Evolutionary conservation across 805 yeast species (phyloP).

Genomic region (Teunomyces barrocoloradensis): DNA sequence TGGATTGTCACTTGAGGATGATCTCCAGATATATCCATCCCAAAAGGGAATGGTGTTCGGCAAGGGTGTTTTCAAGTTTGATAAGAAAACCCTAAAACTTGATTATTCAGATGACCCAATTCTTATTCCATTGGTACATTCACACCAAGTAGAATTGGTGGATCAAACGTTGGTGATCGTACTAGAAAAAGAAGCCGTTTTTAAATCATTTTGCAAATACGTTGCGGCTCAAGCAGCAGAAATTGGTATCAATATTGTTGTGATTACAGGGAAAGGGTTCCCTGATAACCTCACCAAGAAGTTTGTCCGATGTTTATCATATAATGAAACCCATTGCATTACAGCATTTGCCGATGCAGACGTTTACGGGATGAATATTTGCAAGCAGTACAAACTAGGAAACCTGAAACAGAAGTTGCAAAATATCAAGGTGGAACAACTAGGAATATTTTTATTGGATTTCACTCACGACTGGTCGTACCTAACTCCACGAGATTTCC

Average conservation of each 20-base stretch:
- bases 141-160: background rate
- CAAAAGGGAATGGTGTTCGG: slow-evolving; percentile 58
- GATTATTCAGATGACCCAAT: slow-evolving; percentile 16
- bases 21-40: slow-evolving; percentile 47
- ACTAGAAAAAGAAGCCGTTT: slow-evolving; percentile 42
- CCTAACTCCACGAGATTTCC: slow-evolving; percentile 19
- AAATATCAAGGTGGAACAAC: slow-evolving; percentile 16
- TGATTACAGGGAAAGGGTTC: slow-evolving; percentile 65
- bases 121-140: slow-evolving; percentile 22
- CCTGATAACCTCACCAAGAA: slow-evolving; percentile 56
- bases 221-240: slow-evolving; percentile 6
- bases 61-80: slow-evolving; percentile 10
- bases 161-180: slow-evolving; percentile 13
- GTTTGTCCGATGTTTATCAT: slow-evolving; percentile 32
- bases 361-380: slow-evolving; percentile 58
- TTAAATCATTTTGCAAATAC: slow-evolving; percentile 29
- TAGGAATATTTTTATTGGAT: slow-evolving; percentile 45
- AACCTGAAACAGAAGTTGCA: slow-evolving; percentile 6
- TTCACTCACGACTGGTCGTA: slow-evolving; percentile 21
- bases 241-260: slow-evolving; percentile 7
- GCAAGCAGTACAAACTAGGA: slow-evolving; percentile 29
- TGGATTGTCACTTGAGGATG: slow-evolving; percentile 29
- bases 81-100: background rate
- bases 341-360: slow-evolving; percentile 60
- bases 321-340: slow-evolving; percentile 33